These are phyloP conservation scores for Cornus florida DNA, from an alignment of 148 eudicot species.

Conservation along the genomic window DNA sequence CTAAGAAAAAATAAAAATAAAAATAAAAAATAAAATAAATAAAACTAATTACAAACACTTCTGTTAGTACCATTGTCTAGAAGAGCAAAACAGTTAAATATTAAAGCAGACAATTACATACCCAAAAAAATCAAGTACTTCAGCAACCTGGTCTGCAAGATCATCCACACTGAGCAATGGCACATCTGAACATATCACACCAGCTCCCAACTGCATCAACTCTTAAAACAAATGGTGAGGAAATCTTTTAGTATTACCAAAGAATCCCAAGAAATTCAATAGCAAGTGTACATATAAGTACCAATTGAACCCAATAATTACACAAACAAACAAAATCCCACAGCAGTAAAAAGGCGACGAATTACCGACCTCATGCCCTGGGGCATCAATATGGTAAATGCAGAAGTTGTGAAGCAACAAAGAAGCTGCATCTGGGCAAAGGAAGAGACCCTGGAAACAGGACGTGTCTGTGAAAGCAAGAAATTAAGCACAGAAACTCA, in stretches of 20 bases:
- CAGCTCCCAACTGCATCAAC: conserved; percentile 30
- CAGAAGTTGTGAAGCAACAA: conserved; percentile 25
- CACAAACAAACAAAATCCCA: background rate
- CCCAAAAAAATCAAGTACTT: conserved; percentile 27
- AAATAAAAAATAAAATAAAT: too few species aligned
- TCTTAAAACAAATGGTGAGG: background rate
- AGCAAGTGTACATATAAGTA: background rate
- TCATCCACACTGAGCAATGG: conserved; percentile 26
- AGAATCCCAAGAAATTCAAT: background rate
- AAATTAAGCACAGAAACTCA: background rate
- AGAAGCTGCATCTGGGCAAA: conserved; percentile 16
- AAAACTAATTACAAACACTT: too few species aligned
- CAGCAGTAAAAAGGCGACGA: too few species aligned
- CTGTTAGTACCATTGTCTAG: too few species aligned
- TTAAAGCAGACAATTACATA: background rate
- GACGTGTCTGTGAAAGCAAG: conserved; percentile 9
- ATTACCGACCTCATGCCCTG: conserved; percentile 24
- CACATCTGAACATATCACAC: conserved; percentile 12
- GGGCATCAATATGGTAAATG: conserved; percentile 26
- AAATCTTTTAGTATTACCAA: background rate
- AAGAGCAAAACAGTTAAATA: too few species aligned
- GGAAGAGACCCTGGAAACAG: conserved; percentile 23
- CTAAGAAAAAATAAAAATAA: too few species aligned
- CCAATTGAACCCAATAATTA: background rate
- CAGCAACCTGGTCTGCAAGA: conserved; percentile 30